Conservation (phyloP, 495 filamentous ascomycete genomes). For the Lentithecium fluviatile region DNA sequence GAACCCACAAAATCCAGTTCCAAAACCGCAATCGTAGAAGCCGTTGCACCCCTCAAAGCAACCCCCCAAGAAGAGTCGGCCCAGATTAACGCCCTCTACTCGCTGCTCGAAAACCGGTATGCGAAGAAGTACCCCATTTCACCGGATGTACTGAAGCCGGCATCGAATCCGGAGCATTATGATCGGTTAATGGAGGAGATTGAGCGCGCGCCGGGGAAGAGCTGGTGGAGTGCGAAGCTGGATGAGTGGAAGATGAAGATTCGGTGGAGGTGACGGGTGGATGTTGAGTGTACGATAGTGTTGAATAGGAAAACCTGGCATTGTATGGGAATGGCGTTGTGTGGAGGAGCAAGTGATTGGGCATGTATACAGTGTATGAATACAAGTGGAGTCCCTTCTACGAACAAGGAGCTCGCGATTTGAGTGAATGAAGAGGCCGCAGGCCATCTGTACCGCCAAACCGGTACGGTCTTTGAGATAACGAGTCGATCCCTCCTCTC, state of each 20-base stretch:
- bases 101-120: slow-evolving; percentile 73
- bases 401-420: too few relatives aligned
- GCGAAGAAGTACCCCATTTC: slow-evolving; percentile 67
- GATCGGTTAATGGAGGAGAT: slow-evolving; percentile 62
- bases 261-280: slow-evolving; percentile 20
- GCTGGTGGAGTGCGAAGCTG: slow-evolving; percentile 33
- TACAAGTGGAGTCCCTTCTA: too few relatives aligned
- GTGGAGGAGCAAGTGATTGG: too few relatives aligned
- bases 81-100: slow-evolving; percentile 71
- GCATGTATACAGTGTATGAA: too few relatives aligned
- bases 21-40: not conserved
- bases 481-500: too few relatives aligned
- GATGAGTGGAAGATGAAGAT: slow-evolving; percentile 41
- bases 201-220: slow-evolving; percentile 40
- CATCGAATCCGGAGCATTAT: slow-evolving; percentile 76
- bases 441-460: too few relatives aligned
- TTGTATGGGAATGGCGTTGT: too few relatives aligned
- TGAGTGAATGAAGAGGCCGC: too few relatives aligned
- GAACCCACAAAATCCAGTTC: not conserved
- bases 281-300: not conserved
- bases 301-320: not conserved
- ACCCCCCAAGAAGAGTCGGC: slow-evolving; percentile 46
- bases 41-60: not conserved
- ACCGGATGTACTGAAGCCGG: slow-evolving; percentile 61
- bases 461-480: too few relatives aligned